A percentile compares a stretch with the other conserved stretches of the same genome.
These are phyloP conservation scores for Knufia fluminis DNA, from an alignment of 2,329 filamentous ascomycete genomes.

Conservation along the genomic window DNA sequence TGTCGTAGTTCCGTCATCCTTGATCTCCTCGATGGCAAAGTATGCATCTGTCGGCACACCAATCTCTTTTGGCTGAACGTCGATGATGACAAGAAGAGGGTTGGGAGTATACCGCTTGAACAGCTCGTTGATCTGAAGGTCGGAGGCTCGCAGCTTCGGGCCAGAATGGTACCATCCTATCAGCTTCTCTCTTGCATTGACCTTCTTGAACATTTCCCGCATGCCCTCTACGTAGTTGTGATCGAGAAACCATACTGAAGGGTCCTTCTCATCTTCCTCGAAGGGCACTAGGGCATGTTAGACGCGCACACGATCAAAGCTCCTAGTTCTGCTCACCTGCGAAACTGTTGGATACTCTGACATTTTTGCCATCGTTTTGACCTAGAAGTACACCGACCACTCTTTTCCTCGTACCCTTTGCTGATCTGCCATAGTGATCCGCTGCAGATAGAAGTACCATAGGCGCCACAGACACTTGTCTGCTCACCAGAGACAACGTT, in stretches of 20 bases:
- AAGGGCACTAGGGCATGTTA: slow-evolving; percentile 64
- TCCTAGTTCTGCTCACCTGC: slow-evolving; percentile 56
- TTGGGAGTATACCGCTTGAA: slow-evolving; percentile 99
- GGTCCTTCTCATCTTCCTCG: slow-evolving; percentile 97
- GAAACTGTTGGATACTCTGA: slow-evolving; percentile 97
- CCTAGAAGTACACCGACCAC: slow-evolving; percentile 92
- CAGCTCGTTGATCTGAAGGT: slow-evolving; percentile 97
- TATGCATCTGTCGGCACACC: slow-evolving; percentile 97
- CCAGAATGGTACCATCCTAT: slow-evolving; percentile 99
- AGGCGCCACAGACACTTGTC: slow-evolving; percentile 93
- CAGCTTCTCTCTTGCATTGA: slow-evolving; percentile 96
- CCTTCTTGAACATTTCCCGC: slow-evolving; percentile 99
- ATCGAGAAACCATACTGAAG: slow-evolving; percentile 97
- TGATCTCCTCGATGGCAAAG: slow-evolving; percentile 98
- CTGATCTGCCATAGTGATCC: slow-evolving; percentile 94
- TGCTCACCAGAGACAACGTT: slow-evolving; percentile 85
- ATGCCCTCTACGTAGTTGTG: slow-evolving; percentile 99
- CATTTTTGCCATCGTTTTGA: slow-evolving; percentile 91
- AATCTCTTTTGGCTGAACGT: slow-evolving; percentile 95
- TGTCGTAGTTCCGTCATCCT: slow-evolving; percentile 96
- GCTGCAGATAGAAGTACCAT: slow-evolving; percentile 95
- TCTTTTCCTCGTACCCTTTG: slow-evolving; percentile 76
- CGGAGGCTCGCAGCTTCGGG: slow-evolving; percentile 89
- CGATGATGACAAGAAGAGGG: slow-evolving; percentile 91
- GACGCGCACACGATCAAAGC: neutral